Evolutionary conservation across 192 early-diverging fungal species (phyloP), one percentile per base, ranked within the genome.

Genomic region (Coemansia sp.): DNA sequence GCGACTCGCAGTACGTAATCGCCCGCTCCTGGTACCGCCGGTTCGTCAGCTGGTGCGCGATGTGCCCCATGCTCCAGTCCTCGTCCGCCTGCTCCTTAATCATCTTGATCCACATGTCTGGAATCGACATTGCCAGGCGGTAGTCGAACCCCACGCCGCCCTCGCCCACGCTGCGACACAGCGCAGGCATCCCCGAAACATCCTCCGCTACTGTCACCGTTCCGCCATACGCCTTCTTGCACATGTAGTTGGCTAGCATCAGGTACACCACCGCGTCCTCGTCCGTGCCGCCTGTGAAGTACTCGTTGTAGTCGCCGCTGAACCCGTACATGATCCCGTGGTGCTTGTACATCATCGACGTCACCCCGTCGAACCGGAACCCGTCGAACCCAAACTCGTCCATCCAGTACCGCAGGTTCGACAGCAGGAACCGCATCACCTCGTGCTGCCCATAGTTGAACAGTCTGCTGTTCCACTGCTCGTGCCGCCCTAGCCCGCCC

Each of bases 71-170:
- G 42, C 91, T 75, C 95, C 95, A 98, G 61, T 95, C 89, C 68
- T 95, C 93, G 60, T 98, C 95, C 13, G 66, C 68, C 68, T 85
- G 79, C 72, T 98, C 94, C 72, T 98, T 98, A 48, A 98, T 77
- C 60, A 95, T 56, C 81, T 97, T 98, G 85, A 98, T 98, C 96
- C 96, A 98, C 92, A 94, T 98, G 77, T 98, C 96, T 1, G 96
- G 96, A 29, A 97, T 80, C 29, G 96, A 93, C 96, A 98, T 98
- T 1, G 87, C 89, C 23, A 98, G 83, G 28, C 96, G 89, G 74
- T 97, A 98, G 76, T 98, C 96, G 69, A 98, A 98, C 0, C 96
- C 96, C 28, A 95, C 81, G 31, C 96, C 96, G 53, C 96, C 95
- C 73, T 98, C 95, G 2, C 59, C 56, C 44, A 65, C 57, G 13